Evolutionary conservation across 2,329 filamentous ascomycete genomes (phyloP).

Genomic region (Nothophaeocryptopus gaeumannii): DNA sequence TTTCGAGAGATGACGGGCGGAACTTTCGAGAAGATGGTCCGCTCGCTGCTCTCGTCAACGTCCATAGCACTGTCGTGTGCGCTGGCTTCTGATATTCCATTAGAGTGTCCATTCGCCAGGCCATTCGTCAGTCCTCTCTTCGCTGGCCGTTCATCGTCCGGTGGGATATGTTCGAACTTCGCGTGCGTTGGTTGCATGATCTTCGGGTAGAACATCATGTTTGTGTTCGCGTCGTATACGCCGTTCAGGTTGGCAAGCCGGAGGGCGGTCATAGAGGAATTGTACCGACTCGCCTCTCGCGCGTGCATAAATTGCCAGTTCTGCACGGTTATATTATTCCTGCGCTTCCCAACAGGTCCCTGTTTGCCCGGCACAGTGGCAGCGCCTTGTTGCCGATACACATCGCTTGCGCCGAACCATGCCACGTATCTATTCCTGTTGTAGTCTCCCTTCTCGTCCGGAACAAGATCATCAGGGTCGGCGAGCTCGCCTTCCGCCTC

Average conservation of each 20-base stretch:
- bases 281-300: slow-evolving; percentile 84
- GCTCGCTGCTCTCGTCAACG: slow-evolving; percentile 12
- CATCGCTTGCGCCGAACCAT: slow-evolving; percentile 94
- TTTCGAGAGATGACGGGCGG: slow-evolving; percentile 59
- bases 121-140: slow-evolving; percentile 29
- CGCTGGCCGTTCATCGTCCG: slow-evolving; percentile 23
- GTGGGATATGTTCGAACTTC: slow-evolving; percentile 70
- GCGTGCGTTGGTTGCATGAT: slow-evolving; percentile 87
- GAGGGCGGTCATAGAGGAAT: slow-evolving; percentile 66
- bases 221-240: slow-evolving; percentile 92
- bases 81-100: slow-evolving; percentile 13
- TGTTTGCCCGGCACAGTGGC: slow-evolving; percentile 60
- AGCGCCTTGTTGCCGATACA: slow-evolving; percentile 73
- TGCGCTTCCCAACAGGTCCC: slow-evolving; percentile 65
- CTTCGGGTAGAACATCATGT: slow-evolving; percentile 80
- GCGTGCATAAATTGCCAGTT: slow-evolving; percentile 98
- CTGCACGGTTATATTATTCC: slow-evolving; percentile 82
- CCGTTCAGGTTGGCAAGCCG: slow-evolving; percentile 70
- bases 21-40: slow-evolving; percentile 52
- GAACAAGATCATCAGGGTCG: slow-evolving; percentile 79
- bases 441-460: slow-evolving; percentile 78
- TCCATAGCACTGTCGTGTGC: slow-evolving; percentile 18
- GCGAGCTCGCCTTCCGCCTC: slow-evolving; percentile 84
- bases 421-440: slow-evolving; percentile 99
- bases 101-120: slow-evolving; percentile 25